Evolutionary conservation across 331 rosid species (phyloP), one percentile per base, ranked within the genome.

Genomic region (Dryas integrifolia): DNA sequence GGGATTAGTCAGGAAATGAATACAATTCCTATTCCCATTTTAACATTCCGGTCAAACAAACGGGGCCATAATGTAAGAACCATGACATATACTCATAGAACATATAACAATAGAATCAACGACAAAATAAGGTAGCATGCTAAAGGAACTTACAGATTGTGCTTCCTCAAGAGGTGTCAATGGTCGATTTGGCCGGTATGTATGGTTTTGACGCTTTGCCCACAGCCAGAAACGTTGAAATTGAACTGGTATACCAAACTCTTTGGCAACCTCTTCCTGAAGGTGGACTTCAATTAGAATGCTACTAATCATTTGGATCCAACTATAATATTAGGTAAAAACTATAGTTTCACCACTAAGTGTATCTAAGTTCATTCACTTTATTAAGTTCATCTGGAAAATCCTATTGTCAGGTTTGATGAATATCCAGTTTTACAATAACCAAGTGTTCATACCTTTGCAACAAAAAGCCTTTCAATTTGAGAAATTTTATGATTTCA

Each of bases 141-240:
- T 3, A 65, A 41, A 38, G 67, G 12, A 7, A 76, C 70, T 84
- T 86, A 92, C 98, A 46, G 96, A 85, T 83, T 92, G 98, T 50
- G 88, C 63, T 87, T 92, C 98, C 82, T 92, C 98, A 51, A 79
- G 8, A 67, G 74, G 82, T 50, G 96, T 90, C 85, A 92, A 66
- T 60, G 98, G 98, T 49, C 98, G 88, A 69, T 90, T 90, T 71
- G 98, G 98, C 67, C 98, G 90, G 78, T 92, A 92, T 3, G 98
- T 92, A 78, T 92, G 96, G 83, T 92, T 92, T 75, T 92, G 98
- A 38, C 98, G 96, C 90, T 92, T 92, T 16, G 96, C 98, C 98
- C 98, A 92, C 65, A 92, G 69, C 98, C 98, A 92, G 84, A 85
- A 92, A 57, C 98, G 95, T 82, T 90, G 92, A 86, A 90, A 82